These are phyloP conservation scores for Aspergillus fumigatus DNA, from an alignment of 2,329 filamentous ascomycete genomes.

Conservation along the genomic window DNA sequence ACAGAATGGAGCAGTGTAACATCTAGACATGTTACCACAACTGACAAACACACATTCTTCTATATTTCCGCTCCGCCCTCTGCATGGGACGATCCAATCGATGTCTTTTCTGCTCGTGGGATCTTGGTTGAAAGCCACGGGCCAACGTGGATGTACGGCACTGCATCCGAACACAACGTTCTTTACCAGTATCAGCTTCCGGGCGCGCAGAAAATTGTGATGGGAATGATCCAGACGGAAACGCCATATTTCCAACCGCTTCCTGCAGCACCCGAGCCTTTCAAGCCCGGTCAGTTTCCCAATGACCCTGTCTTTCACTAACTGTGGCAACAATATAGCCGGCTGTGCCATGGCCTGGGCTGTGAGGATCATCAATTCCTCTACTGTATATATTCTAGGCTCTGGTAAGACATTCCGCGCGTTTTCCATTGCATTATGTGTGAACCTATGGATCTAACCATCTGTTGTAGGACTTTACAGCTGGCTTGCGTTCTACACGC, in stretches of 20 bases:
- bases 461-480: constrained; percentile 51
- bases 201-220: too few relatives aligned
- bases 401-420: background rate
- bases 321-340: background rate
- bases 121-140: too few relatives aligned
- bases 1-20: too few relatives aligned
- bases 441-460: background rate
- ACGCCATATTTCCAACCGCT: constrained; percentile 5
- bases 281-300: background rate
- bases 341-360: constrained; percentile 11
- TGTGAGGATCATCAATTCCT: background rate
- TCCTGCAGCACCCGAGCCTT: background rate
- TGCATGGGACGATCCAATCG: too few relatives aligned
- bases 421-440: background rate
- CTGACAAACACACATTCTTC: too few relatives aligned
- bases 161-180: too few relatives aligned
- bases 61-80: too few relatives aligned
- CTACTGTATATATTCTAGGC: background rate
- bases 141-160: too few relatives aligned
- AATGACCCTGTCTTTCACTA: background rate
- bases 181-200: too few relatives aligned
- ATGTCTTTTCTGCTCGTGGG: too few relatives aligned
- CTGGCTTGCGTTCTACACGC: constrained; percentile 57
- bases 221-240: constrained; percentile 3
- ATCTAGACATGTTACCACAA: too few relatives aligned